Base-by-base conservation (phyloP, 768 basidiomycete species). In the Auriscalpium microsporum region DNA sequence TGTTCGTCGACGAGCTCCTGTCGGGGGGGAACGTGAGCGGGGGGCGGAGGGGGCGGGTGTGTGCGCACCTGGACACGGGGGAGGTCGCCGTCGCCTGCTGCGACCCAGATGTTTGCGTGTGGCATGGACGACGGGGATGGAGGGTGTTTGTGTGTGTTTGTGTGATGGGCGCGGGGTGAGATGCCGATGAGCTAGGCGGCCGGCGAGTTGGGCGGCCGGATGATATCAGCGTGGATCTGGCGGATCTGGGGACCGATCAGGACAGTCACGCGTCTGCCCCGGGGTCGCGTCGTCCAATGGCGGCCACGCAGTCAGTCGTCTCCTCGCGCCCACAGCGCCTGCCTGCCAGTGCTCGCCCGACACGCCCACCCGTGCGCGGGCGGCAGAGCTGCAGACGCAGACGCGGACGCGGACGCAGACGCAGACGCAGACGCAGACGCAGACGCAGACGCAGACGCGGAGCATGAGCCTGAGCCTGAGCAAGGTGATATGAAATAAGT, bases 41-140 rank as follows among this genome's bases (percentile, higher is more conserved):
- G 40, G 54, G 48, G 53, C 17, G 37, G 36, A 10, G 50, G 13
- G 19, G 16, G 36, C 34, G 51, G 4, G 9, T 55, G 52, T 35
- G 23, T 10, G 23, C 34, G 65, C 55, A 91, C 92, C 70, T 73
- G 76, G 40, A 96, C 83, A 49, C 87, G 76, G n/a, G 71, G 70
- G 36, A 94, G 69, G 72, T 96, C 88, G 45, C 94, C 94, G 65
- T 96, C 94, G 47, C 83, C 87, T 0, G 94, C 90, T 46, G 94
- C 94, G 37, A 96, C 81, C 94, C 94, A 96, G 46, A 96, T 86
- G 71, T 94, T 81, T 16, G 17, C 4, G 19, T 28, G 46, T 28
- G 34, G 51, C 23, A 36, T 37, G 44, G 38, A 35, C 34, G 33
- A 33, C 19, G 28, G 14, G 45, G 38, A 48, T 5, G 50, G 9